phyloP scores from a whole-genome alignment of 371 early-diverging fungal genomes.

The Caulochytrium protostelioides region DNA sequence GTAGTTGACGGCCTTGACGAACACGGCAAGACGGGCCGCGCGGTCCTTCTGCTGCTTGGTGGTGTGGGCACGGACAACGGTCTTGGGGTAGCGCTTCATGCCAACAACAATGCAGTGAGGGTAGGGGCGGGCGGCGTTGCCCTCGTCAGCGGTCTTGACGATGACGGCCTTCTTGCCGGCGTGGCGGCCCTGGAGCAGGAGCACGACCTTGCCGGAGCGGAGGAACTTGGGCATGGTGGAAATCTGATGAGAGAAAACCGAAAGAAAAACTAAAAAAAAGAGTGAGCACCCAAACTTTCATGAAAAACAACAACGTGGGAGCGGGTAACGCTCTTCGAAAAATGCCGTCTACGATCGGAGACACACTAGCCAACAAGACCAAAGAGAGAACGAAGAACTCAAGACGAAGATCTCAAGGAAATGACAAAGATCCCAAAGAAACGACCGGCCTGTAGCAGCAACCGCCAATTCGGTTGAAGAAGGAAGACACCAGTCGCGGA shows the following conservation, averaged over 20 bases:
- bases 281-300: background rate
- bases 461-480: too few relatives aligned
- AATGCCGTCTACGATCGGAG: too few relatives aligned
- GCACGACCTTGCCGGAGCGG: conserved; percentile 54
- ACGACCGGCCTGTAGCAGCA: too few relatives aligned
- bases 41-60: conserved; percentile 83
- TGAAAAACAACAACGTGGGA: background rate
- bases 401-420: too few relatives aligned
- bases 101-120: conserved; percentile 94
- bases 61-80: conserved; percentile 84
- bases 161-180: conserved; percentile 98
- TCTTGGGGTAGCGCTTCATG: conserved; percentile 84
- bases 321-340: too few relatives aligned
- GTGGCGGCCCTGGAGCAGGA: conserved; percentile 88
- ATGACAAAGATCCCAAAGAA: too few relatives aligned
- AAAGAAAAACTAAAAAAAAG: background rate
- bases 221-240: conserved; percentile 1
- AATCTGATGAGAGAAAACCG: background rate
- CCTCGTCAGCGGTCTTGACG: conserved; percentile 62
- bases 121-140: conserved; percentile 66
- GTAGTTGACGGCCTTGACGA: conserved; percentile 95
- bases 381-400: too few relatives aligned
- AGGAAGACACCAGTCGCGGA: too few relatives aligned
- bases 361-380: too few relatives aligned
- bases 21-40: conserved; percentile 84